Evolutionary conservation across 768 basidiomycete genomes (phyloP).

Genomic region (Tephrocybe sp.): DNA sequence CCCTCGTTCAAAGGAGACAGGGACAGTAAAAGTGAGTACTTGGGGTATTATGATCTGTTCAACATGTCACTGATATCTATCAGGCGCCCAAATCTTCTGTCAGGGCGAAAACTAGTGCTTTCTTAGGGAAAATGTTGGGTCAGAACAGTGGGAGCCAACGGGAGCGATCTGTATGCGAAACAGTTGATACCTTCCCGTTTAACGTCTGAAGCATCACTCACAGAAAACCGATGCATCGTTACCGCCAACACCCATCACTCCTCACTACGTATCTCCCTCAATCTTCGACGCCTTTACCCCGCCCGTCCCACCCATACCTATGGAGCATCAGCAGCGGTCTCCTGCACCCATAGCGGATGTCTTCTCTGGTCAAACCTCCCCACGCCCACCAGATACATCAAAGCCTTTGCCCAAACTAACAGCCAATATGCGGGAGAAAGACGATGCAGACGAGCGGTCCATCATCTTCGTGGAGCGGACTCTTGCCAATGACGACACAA

Average conservation of each 20-base stretch:
- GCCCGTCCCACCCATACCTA: conserved; percentile 54
- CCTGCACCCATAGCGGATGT: conserved; percentile 52
- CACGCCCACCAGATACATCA: conserved; percentile 36
- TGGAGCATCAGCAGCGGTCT: conserved; percentile 34
- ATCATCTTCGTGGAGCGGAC: conserved; percentile 56
- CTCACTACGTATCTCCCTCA: conserved; percentile 39
- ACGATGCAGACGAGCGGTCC: conserved; percentile 53
- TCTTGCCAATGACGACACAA: conserved; percentile 29
- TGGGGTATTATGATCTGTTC: not conserved
- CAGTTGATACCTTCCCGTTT: conserved; percentile 26
- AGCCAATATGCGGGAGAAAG: conserved; percentile 35
- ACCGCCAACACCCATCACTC: conserved; percentile 27
- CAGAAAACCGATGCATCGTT: conserved; percentile 57
- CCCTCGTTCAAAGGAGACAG: conserved; percentile 44
- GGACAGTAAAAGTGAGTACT: conserved; percentile 49
- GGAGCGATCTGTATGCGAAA: conserved; percentile 51
- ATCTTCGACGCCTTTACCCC: conserved; percentile 47
- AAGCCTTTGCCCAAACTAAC: conserved; percentile 70
- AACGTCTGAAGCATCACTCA: conserved; percentile 17
- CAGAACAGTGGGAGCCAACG: conserved; percentile 35
- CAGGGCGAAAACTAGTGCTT: conserved; percentile 76
- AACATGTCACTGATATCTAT: conserved; percentile 4
- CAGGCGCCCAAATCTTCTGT: conserved; percentile 64
- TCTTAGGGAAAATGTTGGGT: conserved; percentile 79
- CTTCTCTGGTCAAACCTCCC: conserved; percentile 30